Conservation (phyloP, 129 eudicot species). For the Arctium minus region DNA sequence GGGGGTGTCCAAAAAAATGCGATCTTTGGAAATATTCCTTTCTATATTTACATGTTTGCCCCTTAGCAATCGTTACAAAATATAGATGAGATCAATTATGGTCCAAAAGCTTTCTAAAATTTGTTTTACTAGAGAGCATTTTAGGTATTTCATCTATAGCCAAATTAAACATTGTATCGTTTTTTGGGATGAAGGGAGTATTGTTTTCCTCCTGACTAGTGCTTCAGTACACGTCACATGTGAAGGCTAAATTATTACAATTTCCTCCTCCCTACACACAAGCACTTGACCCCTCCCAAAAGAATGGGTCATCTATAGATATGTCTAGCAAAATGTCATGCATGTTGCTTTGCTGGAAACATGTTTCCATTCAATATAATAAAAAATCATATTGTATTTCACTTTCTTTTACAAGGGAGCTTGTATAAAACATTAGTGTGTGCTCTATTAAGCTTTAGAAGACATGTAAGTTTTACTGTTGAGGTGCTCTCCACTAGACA, state of each 20-base stretch:
- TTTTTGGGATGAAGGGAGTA: background rate
- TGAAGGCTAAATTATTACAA: no score
- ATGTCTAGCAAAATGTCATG: background rate
- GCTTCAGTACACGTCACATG: background rate
- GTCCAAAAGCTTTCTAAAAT: no score
- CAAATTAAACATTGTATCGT: no score
- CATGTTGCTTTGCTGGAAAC: background rate
- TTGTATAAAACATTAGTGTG: background rate
- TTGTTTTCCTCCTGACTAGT: background rate
- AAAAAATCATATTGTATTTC: background rate
- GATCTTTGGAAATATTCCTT: no score
- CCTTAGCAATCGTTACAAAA: no score
- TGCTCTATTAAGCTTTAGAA: background rate
- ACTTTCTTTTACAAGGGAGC: background rate
- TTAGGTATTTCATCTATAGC: no score
- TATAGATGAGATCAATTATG: no score
- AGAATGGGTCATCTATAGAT: background rate
- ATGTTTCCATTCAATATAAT: background rate
- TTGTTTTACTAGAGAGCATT: no score
- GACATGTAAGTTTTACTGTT: background rate
- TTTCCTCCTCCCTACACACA: background rate
- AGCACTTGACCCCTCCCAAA: background rate
- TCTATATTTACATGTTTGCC: no score
- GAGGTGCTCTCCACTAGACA: background rate
- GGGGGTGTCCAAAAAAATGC: no score